These are phyloP conservation scores for Vitis hybrid DNA, from an alignment of 177 flowering plant genomes.

Conservation along the genomic window DNA sequence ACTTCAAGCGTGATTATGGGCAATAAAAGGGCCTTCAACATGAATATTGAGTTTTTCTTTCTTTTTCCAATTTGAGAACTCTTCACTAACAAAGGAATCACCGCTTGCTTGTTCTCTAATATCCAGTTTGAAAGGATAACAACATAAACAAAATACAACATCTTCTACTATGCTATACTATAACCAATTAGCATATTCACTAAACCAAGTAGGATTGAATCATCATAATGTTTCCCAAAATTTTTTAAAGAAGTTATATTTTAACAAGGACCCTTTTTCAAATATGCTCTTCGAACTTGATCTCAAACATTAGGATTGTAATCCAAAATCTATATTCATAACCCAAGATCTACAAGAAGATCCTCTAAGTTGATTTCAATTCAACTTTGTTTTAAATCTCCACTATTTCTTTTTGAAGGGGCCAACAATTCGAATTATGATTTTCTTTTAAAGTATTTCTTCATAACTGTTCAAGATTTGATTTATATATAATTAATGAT, in stretches of 20 bases:
- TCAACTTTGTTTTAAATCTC: neutral
- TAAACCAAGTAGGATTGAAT: neutral
- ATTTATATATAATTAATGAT: too few relatives aligned
- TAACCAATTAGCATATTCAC: neutral
- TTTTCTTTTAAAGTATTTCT: neutral
- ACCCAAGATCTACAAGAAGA: neutral
- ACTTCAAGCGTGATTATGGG: neutral
- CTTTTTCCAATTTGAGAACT: constrained; percentile 9
- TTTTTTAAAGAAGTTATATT: neutral
- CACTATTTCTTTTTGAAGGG: neutral
- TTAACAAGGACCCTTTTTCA: neutral
- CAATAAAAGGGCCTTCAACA: neutral
- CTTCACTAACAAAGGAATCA: neutral
- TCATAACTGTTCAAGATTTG: neutral
- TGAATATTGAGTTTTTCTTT: neutral
- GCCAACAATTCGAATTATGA: neutral
- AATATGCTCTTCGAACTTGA: neutral
- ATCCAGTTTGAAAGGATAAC: neutral
- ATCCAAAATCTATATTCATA: neutral
- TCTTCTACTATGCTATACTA: neutral
- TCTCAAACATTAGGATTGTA: constrained; percentile 2
- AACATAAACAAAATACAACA: too few relatives aligned
- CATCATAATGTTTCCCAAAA: neutral
- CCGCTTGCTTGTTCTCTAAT: neutral
- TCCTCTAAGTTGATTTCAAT: neutral